Base-by-base conservation (phyloP, 2,329 filamentous ascomycete species). In the Arthrocladium fulminans region DNA sequence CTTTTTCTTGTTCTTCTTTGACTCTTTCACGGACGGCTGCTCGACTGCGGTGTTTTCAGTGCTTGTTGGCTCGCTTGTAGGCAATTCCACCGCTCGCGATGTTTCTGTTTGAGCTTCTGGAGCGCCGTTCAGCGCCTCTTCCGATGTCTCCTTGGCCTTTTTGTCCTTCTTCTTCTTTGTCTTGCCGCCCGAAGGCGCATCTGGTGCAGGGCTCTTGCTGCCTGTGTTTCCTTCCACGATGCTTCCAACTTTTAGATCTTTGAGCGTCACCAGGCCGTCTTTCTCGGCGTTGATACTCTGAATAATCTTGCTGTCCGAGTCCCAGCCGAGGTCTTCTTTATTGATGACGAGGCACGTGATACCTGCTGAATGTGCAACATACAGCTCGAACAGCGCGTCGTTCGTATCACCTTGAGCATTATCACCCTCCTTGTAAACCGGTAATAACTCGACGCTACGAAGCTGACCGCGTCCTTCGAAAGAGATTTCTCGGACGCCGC, bases 311-410 rank as follows among this genome's bases (percentile, higher is more conserved):
- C 88, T 90, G 53, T 96, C 87, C 58, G 81, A 79, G 58, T 83
- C 84, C 89, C 89, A 97, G 24, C 94, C 92, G 42, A 98, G 74
- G 66, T 97, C 90, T 45, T 83, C 80, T 63, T 90, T 87, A 65
- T 85, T 90, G 64, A 98, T 81, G 54, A 81, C 82, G 46, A 97
- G 65, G 59, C 86, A 90, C 15, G 89, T 89, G n/a, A 97, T 88
- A 52, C 92, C 92, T 69, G 88, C 94, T 9, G 92, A 96, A 66
- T 98, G 90, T 84, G 96, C 94, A 25, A 88, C 85, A 64, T 98
- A 98, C 8, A 98, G 75, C 70, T 98, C 92, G 61, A 98, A 97
- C 12, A 96, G 70, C 0, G 83, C 81, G 13, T 80, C 79, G 54
- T 92, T 84, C 19, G 84, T 81, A 1, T 72, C 67, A 17, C 67